phyloP scores from a whole-genome alignment of 495 filamentous ascomycete genomes.

The Penicillium waksmanii region DNA sequence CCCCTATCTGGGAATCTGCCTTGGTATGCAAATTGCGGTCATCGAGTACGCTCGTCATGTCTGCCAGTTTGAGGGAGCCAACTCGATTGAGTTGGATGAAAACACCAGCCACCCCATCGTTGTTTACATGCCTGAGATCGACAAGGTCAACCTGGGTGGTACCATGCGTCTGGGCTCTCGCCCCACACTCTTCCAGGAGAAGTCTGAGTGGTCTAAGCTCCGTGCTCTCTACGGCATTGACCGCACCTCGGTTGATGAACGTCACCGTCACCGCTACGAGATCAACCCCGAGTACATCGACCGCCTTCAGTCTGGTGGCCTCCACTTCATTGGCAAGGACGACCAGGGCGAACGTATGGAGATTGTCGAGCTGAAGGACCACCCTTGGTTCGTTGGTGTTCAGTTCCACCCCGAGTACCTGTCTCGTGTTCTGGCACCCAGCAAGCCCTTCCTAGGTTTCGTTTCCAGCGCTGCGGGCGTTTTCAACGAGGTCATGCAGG shows the following conservation, averaged over 20 bases:
- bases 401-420: constrained; percentile 90
- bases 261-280: constrained; percentile 52
- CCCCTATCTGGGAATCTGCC: constrained; percentile 89
- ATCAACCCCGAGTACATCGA: constrained; percentile 47
- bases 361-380: constrained; percentile 83
- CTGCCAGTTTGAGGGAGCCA: constrained; percentile 62
- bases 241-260: constrained; percentile 47
- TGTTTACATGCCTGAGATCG: constrained; percentile 90
- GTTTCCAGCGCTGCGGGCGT: constrained; percentile 74
- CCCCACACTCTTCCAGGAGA: constrained; percentile 73
- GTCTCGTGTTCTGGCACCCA: constrained; percentile 71
- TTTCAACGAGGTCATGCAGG: constrained; percentile 52
- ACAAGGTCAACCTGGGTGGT: constrained; percentile 74
- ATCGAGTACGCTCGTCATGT: constrained; percentile 84
- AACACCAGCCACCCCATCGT: constrained; percentile 63
- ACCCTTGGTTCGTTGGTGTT: constrained; percentile 89
- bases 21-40: constrained; percentile 94
- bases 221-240: constrained; percentile 70
- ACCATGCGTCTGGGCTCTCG: constrained; percentile 90
- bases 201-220: constrained; percentile 78
- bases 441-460: constrained; percentile 82
- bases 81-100: constrained; percentile 67
- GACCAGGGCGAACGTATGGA: constrained; percentile 86
- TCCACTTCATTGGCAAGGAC: constrained; percentile 70
- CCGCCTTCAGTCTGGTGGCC: constrained; percentile 34